Evolutionary conservation across 352 stramenopile species (phyloP).

Genomic region (Phytophthora pisi): DNA sequence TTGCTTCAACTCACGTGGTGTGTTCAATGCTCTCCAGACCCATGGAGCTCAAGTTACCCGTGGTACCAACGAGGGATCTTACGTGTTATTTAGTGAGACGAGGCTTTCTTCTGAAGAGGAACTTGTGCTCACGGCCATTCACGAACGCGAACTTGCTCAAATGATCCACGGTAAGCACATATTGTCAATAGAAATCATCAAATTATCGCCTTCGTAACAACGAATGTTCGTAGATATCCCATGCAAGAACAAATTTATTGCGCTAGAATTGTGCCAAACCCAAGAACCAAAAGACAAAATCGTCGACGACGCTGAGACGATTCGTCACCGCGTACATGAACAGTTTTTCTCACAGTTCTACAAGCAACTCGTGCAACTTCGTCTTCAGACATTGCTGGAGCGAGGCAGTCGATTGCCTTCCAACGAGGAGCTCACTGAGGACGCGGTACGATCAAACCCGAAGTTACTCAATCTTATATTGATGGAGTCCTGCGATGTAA

Average conservation of each 20-base stretch:
- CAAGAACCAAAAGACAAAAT: conserved; percentile 55
- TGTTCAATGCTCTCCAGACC: conserved; percentile 37
- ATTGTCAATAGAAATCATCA: neutral
- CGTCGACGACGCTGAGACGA: conserved; percentile 35
- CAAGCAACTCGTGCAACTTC: conserved; percentile 32
- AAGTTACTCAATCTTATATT: conserved; percentile 50
- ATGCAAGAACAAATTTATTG: conserved; percentile 67
- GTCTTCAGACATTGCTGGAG: conserved; percentile 16
- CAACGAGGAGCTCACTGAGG: conserved; percentile 29
- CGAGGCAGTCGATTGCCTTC: conserved; percentile 9
- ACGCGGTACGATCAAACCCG: conserved; percentile 24
- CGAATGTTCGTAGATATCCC: conserved; percentile 49
- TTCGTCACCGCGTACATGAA: conserved; percentile 55
- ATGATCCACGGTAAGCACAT: conserved; percentile 54
- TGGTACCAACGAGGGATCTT: conserved; percentile 66
- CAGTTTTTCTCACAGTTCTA: conserved; percentile 47
- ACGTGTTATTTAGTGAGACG: conserved; percentile 73
- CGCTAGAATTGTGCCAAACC: conserved; percentile 69
- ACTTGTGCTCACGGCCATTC: conserved; percentile 64
- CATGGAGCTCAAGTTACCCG: conserved; percentile 67
- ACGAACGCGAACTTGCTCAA: conserved; percentile 63
- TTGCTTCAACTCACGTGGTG: neutral
- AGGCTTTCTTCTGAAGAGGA: conserved; percentile 75
- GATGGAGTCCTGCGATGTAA: conserved; percentile 58
- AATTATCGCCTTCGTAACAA: neutral